These are phyloP conservation scores for Candida gigantensis DNA, from an alignment of 1,139 yeast genomes.

Conservation along the genomic window DNA sequence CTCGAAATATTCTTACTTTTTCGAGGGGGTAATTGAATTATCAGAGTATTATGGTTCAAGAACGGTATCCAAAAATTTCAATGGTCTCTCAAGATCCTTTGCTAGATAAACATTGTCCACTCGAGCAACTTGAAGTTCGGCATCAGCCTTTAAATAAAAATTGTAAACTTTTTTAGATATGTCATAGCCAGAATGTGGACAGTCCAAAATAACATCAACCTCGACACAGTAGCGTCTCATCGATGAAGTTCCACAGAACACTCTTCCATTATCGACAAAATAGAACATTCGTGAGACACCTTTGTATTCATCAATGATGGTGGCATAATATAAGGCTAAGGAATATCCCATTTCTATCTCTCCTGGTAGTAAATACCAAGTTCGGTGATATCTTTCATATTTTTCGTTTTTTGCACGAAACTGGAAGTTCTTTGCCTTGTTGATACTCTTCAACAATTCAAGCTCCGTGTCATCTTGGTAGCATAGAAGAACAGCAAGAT, in stretches of 20 bases:
- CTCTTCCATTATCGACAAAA: background rate
- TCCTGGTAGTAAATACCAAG: background rate
- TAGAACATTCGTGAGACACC: background rate
- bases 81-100: too few relatives aligned
- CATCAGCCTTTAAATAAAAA: background rate
- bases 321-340: background rate
- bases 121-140: too few relatives aligned
- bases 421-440: background rate
- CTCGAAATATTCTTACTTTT: too few relatives aligned
- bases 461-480: conserved; percentile 1
- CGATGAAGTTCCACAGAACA: background rate
- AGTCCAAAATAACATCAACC: background rate
- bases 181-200: background rate
- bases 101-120: too few relatives aligned
- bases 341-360: background rate
- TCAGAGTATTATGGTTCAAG: too few relatives aligned
- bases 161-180: background rate
- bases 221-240: background rate
- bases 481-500: background rate
- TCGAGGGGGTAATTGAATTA: too few relatives aligned
- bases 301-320: background rate
- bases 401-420: background rate
- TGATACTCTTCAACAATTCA: background rate
- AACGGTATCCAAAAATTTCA: too few relatives aligned
- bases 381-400: background rate